A percentile compares a stretch with the other conserved stretches of the same genome.
Evolutionary conservation across 352 stramenopile species (phyloP).

Genomic region (Phytophthora sp.): DNA sequence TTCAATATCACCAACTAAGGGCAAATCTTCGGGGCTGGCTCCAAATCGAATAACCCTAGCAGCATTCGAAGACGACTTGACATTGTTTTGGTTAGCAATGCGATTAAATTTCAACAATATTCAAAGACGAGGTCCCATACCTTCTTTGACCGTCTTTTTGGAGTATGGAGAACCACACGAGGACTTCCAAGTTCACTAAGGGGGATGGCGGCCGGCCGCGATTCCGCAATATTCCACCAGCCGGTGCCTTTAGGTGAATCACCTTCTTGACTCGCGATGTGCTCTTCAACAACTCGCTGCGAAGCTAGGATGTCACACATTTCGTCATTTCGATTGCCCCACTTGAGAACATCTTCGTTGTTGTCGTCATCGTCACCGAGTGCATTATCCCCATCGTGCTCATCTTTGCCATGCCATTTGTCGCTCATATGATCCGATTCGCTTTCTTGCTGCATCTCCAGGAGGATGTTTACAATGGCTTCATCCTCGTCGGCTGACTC

Average conservation of each 20-base stretch:
- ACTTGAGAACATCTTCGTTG: conserved; percentile 27
- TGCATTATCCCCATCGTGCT: conserved; percentile 25
- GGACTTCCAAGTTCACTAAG: conserved; percentile 62
- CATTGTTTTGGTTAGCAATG: conserved; percentile 15
- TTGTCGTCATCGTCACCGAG: conserved; percentile 31
- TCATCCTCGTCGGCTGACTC: conserved; percentile 48
- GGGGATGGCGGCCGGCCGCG: conserved; percentile 37
- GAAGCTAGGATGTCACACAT: conserved; percentile 77
- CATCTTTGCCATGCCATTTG: conserved; percentile 32
- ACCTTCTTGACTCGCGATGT: conserved; percentile 1
- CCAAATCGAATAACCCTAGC: conserved; percentile 23
- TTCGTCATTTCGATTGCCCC: conserved; percentile 44
- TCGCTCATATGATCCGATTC: conserved; percentile 1
- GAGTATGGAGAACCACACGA: conserved; percentile 36
- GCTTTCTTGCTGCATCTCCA: conserved; percentile 53
- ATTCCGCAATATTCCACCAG: conserved; percentile 67
- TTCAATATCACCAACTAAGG: conserved; percentile 61
- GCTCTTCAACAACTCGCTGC: conserved; percentile 43
- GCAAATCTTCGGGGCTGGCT: conserved; percentile 42
- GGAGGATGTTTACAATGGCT: conserved; percentile 53
- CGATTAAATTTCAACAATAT: not conserved
- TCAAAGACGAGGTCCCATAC: conserved; percentile 20
- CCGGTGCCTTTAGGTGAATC: conserved; percentile 17
- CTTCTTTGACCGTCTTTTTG: conserved; percentile 28
- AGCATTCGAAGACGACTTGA: conserved; percentile 27